A percentile compares a stretch with the other conserved stretches of the same genome.
phyloP scores from a whole-genome alignment of 2,329 filamentous ascomycete species.

The Coniochaeta ligniaria region DNA sequence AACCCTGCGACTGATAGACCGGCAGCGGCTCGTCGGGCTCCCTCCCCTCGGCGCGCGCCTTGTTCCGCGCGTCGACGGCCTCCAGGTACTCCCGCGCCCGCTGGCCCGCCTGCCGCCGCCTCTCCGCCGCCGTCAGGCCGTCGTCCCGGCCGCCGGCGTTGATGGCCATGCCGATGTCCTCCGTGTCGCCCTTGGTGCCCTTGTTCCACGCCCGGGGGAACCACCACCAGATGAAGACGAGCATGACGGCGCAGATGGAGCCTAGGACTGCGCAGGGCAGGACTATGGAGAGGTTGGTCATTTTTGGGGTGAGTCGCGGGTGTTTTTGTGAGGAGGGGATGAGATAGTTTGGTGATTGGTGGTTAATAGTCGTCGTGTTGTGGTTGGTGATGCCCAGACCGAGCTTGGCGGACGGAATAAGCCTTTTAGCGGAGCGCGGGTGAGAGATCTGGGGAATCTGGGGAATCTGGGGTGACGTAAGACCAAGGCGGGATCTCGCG shows the following conservation, averaged over 20 bases:
- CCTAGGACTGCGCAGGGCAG: slow-evolving; percentile 2
- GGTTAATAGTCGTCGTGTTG: no score
- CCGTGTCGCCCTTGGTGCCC: neutral
- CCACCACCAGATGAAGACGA: slow-evolving; percentile 3
- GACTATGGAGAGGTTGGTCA: slow-evolving; percentile 1
- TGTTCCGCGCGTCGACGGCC: neutral
- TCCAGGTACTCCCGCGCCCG: neutral
- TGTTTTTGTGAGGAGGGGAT: neutral
- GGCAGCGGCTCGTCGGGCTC: neutral
- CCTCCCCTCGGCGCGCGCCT: neutral
- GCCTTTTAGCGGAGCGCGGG: no score
- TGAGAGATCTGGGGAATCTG: no score
- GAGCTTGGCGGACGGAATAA: no score
- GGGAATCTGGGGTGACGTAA: no score
- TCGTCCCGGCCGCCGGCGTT: neutral
- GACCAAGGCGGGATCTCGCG: no score
- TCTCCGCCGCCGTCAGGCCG: neutral
- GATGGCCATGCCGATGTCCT: neutral
- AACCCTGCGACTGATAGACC: neutral
- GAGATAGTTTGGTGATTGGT: neutral
- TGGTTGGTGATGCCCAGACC: no score
- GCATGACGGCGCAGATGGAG: neutral
- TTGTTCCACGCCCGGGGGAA: slow-evolving; percentile 2
- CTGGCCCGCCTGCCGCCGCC: neutral
- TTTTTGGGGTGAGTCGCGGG: neutral